Percentiles rank a stretch among this genome's conserved stretches.
Evolutionary conservation across 139 green algal genomes (phyloP).

Genomic region (Pleodorina starrii): DNA sequence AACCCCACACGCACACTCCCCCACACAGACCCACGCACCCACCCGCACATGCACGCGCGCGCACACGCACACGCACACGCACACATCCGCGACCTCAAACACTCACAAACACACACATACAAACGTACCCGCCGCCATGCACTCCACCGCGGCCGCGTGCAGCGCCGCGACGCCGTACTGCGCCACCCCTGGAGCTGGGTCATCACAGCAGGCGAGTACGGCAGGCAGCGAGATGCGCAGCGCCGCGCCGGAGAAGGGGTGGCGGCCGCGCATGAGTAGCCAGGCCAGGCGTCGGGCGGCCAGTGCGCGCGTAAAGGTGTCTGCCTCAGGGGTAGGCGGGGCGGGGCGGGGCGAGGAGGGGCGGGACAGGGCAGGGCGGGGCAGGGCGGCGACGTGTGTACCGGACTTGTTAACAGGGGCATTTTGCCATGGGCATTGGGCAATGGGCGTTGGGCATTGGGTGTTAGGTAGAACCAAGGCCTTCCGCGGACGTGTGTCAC

Average conservation of each 20-base stretch:
- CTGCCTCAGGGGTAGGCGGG: neutral
- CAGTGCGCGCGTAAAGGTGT: constrained; percentile 61
- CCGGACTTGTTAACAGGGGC: too few relatives aligned
- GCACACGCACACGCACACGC: neutral
- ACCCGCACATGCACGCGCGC: too few relatives aligned
- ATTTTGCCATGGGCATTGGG: too few relatives aligned
- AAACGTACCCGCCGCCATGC: neutral
- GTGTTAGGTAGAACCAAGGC: too few relatives aligned
- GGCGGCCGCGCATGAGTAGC: constrained; percentile 47
- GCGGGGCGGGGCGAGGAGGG: neutral
- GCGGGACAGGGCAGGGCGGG: neutral
- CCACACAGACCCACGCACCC: too few relatives aligned
- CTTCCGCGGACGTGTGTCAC: too few relatives aligned
- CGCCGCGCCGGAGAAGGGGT: neutral
- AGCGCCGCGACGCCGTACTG: constrained; percentile 60
- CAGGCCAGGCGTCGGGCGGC: constrained; percentile 64
- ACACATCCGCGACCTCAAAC: neutral
- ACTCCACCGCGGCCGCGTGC: constrained; percentile 54
- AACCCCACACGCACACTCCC: too few relatives aligned
- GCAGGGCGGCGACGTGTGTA: too few relatives aligned
- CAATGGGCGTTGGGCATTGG: too few relatives aligned
- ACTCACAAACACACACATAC: neutral
- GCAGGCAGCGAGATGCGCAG: constrained; percentile 43
- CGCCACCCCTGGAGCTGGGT: constrained; percentile 57
- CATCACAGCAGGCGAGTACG: constrained; percentile 58